These are phyloP conservation scores for Rhizopus arrhizus DNA, from an alignment of 371 early-diverging fungal genomes.

Conservation along the genomic window DNA sequence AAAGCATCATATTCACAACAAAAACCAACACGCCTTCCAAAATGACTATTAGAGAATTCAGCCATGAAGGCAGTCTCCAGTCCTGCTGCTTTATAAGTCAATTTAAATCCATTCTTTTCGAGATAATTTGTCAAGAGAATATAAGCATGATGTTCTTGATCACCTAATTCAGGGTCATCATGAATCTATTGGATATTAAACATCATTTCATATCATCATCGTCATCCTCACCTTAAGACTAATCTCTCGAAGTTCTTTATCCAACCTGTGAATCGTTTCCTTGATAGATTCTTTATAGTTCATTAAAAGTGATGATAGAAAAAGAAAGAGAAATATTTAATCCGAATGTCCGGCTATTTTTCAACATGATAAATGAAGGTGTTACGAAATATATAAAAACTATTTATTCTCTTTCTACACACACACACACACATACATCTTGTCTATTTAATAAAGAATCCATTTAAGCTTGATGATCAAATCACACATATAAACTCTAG, in stretches of 20 bases:
- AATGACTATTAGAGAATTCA: slow-evolving; percentile 42
- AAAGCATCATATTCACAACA: slow-evolving; percentile 69
- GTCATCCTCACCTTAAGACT: slow-evolving; percentile 19
- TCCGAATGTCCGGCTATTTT: too few relatives aligned
- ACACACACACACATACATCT: too few relatives aligned
- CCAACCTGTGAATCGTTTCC: slow-evolving; percentile 14
- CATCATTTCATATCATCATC: not conserved
- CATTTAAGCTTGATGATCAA: too few relatives aligned
- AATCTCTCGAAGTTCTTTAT: slow-evolving; percentile 24
- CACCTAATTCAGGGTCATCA: slow-evolving; percentile 61
- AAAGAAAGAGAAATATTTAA: too few relatives aligned
- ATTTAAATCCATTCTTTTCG: slow-evolving; percentile 51
- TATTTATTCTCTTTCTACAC: too few relatives aligned
- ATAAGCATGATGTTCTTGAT: slow-evolving; percentile 55
- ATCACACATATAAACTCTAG: too few relatives aligned
- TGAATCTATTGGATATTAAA: slow-evolving; percentile 46
- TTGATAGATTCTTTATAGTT: slow-evolving; percentile 5
- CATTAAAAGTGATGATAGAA: too few relatives aligned
- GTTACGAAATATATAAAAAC: too few relatives aligned
- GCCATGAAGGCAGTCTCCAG: slow-evolving; percentile 66
- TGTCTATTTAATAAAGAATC: too few relatives aligned
- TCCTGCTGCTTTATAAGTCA: slow-evolving; percentile 52
- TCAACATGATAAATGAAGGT: too few relatives aligned
- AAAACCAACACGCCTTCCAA: slow-evolving; percentile 48
- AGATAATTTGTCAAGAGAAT: slow-evolving; percentile 55